Percentiles rank a stretch among this genome's conserved stretches.
These are phyloP conservation scores for Petunia axillaris DNA, from an alignment of 257 asterid genomes.

Conservation along the genomic window DNA sequence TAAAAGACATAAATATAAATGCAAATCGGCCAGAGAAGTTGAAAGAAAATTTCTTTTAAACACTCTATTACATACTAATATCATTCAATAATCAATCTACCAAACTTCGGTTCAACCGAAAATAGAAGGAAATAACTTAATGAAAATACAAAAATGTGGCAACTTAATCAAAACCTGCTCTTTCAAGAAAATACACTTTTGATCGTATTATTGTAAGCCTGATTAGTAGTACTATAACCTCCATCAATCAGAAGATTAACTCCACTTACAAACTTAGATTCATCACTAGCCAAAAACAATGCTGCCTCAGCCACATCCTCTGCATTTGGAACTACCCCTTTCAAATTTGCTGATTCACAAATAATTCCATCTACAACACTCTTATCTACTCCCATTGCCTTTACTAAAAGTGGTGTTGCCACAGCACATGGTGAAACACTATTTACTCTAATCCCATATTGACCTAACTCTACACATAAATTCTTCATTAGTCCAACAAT, in stretches of 20 bases:
- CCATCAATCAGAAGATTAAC: constrained; percentile 75
- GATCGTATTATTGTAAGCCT: constrained; percentile 45
- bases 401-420: constrained; percentile 61
- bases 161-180: not conserved
- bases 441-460: constrained; percentile 68
- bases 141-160: not conserved
- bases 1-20: no score
- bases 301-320: constrained; percentile 93
- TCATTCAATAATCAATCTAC: not conserved
- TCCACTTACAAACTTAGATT: constrained; percentile 67
- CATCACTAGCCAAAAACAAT: constrained; percentile 63
- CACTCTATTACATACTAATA: not conserved
- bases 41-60: not conserved
- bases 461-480: constrained; percentile 72
- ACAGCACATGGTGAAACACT: constrained; percentile 78
- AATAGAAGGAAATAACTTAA: not conserved
- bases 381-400: constrained; percentile 51
- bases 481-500: constrained; percentile 71
- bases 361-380: constrained; percentile 55
- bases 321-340: constrained; percentile 58
- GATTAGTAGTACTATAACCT: constrained; percentile 72
- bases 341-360: constrained; percentile 57
- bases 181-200: constrained; percentile 17
- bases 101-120: not conserved
- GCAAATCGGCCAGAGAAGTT: not conserved